Percentiles rank a stretch among this genome's conserved stretches.
These are phyloP conservation scores for Trichoderma asperellum DNA, from an alignment of 2,329 filamentous ascomycete genomes.

Conservation along the genomic window DNA sequence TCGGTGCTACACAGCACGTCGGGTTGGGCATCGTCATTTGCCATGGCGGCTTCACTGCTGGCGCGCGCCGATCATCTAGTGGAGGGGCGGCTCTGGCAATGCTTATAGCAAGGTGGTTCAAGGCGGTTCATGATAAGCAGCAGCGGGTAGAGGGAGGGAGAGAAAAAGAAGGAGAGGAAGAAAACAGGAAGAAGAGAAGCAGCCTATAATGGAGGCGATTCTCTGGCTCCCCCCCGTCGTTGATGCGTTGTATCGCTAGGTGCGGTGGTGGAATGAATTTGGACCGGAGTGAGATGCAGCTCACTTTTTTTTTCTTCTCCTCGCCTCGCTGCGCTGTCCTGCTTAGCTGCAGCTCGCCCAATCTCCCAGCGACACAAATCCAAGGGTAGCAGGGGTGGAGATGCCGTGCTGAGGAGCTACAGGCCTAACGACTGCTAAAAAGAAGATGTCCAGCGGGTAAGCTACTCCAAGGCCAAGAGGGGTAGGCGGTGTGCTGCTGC, in stretches of 20 bases:
- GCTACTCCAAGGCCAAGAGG: background rate
- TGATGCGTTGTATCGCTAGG: conserved; percentile 9
- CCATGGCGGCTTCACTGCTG: conserved; percentile 33
- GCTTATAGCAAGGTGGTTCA: background rate
- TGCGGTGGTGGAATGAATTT: conserved; percentile 4
- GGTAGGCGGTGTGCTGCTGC: conserved; percentile 26
- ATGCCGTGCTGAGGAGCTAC: background rate
- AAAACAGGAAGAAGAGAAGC: background rate
- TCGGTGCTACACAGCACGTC: conserved; percentile 38
- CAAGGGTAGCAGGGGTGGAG: conserved; percentile 21
- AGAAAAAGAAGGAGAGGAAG: background rate
- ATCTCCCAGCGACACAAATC: conserved; percentile 27
- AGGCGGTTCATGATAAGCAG: conserved; percentile 19
- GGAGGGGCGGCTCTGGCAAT: conserved; percentile 23
- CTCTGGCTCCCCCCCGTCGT: background rate
- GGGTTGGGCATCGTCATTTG: conserved; percentile 31
- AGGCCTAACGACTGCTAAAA: background rate
- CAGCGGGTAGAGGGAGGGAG: background rate
- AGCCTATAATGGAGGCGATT: background rate
- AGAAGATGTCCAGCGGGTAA: background rate
- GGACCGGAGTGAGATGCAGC: conserved; percentile 8
- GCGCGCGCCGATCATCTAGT: conserved; percentile 26
- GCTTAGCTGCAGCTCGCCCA: conserved; percentile 24
- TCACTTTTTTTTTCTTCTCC: conserved; percentile 18
- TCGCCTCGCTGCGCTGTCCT: conserved; percentile 23